Percentiles rank a stretch among this genome's conserved stretches.
phyloP scores from a whole-genome alignment of 2,329 filamentous ascomycete genomes.

The Fusarium avenaceum region DNA sequence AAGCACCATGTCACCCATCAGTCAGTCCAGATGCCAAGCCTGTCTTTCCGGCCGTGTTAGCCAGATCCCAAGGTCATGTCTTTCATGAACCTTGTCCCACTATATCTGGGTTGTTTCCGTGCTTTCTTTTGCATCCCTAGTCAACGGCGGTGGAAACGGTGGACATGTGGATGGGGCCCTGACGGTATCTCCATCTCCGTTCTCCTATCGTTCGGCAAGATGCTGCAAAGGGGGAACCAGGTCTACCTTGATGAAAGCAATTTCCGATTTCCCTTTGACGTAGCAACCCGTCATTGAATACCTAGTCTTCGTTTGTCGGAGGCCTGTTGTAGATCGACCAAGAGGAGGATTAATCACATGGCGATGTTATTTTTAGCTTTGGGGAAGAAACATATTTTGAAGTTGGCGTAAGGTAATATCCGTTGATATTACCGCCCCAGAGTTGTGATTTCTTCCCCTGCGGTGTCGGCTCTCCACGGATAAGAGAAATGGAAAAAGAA shows the following conservation, averaged over 20 bases:
- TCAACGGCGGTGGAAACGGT: slow-evolving; percentile 45
- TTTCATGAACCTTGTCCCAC: slow-evolving; percentile 4
- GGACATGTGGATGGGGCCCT: slow-evolving; percentile 27
- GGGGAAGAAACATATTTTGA: slow-evolving; percentile 4
- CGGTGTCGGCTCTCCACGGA: not conserved
- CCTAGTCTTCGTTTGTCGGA: slow-evolving; percentile 22
- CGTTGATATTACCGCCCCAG: not conserved
- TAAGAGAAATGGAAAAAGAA: not conserved
- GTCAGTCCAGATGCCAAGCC: slow-evolving; percentile 38
- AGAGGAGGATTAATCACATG: slow-evolving; percentile 28
- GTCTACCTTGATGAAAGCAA: slow-evolving; percentile 17
- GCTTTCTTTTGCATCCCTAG: slow-evolving; percentile 12
- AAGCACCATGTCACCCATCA: slow-evolving; percentile 27
- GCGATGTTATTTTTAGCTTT: slow-evolving; percentile 39
- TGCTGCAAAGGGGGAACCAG: slow-evolving; percentile 32
- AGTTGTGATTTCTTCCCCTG: not conserved
- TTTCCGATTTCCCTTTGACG: slow-evolving; percentile 27
- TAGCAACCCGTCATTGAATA: slow-evolving; percentile 36
- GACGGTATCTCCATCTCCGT: slow-evolving; percentile 25
- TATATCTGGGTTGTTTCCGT: slow-evolving; percentile 33
- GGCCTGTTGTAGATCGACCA: slow-evolving; percentile 29
- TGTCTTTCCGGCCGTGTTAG: slow-evolving; percentile 21
- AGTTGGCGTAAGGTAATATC: not conserved
- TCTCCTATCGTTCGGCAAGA: slow-evolving; percentile 22
- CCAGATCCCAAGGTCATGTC: slow-evolving; percentile 16